Conservation (phyloP, 2,329 filamentous ascomycete genomes). For the Ustulina deusta region DNA sequence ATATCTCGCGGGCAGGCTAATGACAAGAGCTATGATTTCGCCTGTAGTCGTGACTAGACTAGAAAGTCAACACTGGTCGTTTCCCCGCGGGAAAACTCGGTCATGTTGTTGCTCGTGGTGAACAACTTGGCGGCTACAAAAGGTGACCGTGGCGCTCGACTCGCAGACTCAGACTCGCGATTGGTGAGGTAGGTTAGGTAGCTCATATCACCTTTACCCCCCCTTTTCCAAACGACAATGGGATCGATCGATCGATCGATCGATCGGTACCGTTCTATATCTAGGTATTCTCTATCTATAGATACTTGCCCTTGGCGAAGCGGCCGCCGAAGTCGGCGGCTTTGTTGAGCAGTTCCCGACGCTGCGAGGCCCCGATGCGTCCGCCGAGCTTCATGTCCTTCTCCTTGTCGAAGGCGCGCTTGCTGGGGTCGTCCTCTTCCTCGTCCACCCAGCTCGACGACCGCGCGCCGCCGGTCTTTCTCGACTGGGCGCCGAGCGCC, state of each 20-base stretch:
- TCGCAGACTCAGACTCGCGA: background rate
- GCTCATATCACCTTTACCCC: too few species aligned
- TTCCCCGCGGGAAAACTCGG: background rate
- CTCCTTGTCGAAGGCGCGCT: slow-evolving; percentile 87
- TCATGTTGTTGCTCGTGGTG: background rate
- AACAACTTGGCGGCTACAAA: background rate
- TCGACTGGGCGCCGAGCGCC: slow-evolving; percentile 43
- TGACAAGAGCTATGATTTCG: background rate
- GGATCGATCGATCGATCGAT: background rate
- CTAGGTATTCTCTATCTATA: slow-evolving; percentile 52
- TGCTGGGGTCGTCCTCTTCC: slow-evolving; percentile 90
- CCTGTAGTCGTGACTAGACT: too few species aligned
- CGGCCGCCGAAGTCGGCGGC: slow-evolving; percentile 84
- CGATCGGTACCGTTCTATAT: background rate
- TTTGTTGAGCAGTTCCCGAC: slow-evolving; percentile 81
- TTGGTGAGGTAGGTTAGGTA: too few species aligned
- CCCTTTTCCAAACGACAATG: too few species aligned
- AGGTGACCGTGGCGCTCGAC: background rate
- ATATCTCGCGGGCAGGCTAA: background rate
- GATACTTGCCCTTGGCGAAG: slow-evolving; percentile 80
- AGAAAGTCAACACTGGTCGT: background rate
- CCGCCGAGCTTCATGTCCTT: slow-evolving; percentile 90
- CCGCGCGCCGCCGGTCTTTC: slow-evolving; percentile 37
- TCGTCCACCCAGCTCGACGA: slow-evolving; percentile 61
- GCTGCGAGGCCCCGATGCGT: slow-evolving; percentile 78